phyloP scores from a whole-genome alignment of 139 green algal species.

The Desmodesmus armatus region DNA sequence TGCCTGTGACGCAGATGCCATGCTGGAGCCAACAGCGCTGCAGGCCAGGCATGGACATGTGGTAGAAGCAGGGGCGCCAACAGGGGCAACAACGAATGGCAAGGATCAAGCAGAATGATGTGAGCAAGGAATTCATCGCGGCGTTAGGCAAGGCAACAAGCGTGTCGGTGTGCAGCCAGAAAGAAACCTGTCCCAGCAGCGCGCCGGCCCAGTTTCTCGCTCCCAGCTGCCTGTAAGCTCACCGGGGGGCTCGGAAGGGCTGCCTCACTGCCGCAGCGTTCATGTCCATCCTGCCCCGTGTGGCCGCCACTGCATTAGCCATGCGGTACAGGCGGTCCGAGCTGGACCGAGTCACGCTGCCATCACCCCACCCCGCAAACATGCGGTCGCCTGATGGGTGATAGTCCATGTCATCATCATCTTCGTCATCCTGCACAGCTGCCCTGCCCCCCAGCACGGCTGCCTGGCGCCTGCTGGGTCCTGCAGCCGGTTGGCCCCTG shows the following conservation, averaged over 20 bases:
- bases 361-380: too few relatives aligned
- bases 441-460: background rate
- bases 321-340: background rate
- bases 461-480: background rate
- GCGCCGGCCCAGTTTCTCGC: background rate
- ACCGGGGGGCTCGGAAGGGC: slow-evolving; percentile 22
- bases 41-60: background rate
- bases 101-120: too few relatives aligned
- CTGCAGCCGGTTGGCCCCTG: background rate
- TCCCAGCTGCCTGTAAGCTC: background rate
- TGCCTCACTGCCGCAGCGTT: background rate
- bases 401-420: too few relatives aligned
- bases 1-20: background rate
- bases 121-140: background rate
- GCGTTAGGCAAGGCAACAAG: background rate
- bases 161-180: background rate
- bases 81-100: background rate
- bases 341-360: too few relatives aligned
- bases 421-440: too few relatives aligned
- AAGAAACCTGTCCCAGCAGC: background rate
- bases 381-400: too few relatives aligned
- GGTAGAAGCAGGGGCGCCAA: background rate
- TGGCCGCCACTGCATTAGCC: background rate
- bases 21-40: background rate
- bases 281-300: background rate